Base-by-base conservation (phyloP, 192 early-diverging fungal species). In the Coemansia sp. region DNA sequence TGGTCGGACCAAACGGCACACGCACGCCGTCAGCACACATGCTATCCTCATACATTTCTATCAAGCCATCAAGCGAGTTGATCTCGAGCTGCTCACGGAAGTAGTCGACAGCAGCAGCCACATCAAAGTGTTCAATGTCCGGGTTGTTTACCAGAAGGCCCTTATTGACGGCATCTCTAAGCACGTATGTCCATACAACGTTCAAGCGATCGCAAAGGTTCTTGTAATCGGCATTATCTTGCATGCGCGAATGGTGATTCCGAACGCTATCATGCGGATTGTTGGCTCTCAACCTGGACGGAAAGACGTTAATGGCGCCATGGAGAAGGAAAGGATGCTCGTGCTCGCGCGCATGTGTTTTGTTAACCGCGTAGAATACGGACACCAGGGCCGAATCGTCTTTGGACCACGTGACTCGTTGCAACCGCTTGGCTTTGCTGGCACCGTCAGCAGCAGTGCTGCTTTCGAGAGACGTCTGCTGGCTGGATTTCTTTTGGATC, bases 141-240 rank as follows among this genome's bases (percentile, higher is more conserved):
- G 68, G 62, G 21, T 58, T 18, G 44, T 83, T 68, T 0, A 12
- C 34, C 39, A 83, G 45, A 16, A 39, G 43, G 4, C 69, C 80
- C 9, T 24, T 41, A 10, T 18, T 43, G 2, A 83, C 38, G 0
- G 80, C 80, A 45, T 83, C 80, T 30, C 60, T 57, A 39, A 77
- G 59, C 34, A 71, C 68, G 30, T 63, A 68, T n/a, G 38, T 48
- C 75, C 80, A 83, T 6, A 83, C 34, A 0, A 15, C 21, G 10
- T 23, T 20, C 26, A 83, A 21, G 5, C 41, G 16, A 0, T 51
- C 65, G 53, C 33, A 18, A 38, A 64, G 34, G 8, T 38, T 18
- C 2, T 3, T 21, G 15, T 44, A 60, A 16, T 41, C 49, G 5
- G 46, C 41, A 15, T 53, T 33, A 20, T 48, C 53, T 6, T 30